A percentile compares a stretch with the other conserved stretches of the same genome.
These are phyloP conservation scores for Dothideomycetes sp. DNA, from an alignment of 2,329 filamentous ascomycete species.

Conservation along the genomic window DNA sequence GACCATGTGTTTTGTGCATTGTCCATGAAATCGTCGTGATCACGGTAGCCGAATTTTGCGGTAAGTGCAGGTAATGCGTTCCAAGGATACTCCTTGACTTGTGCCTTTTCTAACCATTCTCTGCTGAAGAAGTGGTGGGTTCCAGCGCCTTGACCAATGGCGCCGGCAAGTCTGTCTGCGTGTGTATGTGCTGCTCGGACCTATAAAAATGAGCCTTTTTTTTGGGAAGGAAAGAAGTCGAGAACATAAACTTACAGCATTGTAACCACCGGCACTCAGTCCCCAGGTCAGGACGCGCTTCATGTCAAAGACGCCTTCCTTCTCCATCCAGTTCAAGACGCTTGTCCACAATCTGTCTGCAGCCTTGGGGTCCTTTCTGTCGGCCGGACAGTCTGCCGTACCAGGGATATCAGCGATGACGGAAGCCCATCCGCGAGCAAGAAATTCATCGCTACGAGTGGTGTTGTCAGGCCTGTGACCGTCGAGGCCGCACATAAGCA, in stretches of 20 bases:
- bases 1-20: conserved; percentile 51
- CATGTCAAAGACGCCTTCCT: conserved; percentile 47
- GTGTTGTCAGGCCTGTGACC: conserved; percentile 57
- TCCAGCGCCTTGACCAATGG: conserved; percentile 55
- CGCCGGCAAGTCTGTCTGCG: conserved; percentile 42
- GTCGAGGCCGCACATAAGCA: conserved; percentile 54
- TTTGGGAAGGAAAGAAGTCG: neutral
- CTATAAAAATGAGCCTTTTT: neutral
- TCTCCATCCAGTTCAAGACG: conserved; percentile 51
- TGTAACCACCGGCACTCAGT: conserved; percentile 57
- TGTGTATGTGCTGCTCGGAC: conserved; percentile 59
- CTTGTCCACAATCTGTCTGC: conserved; percentile 55
- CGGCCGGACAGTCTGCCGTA: conserved; percentile 58
- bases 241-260: conserved; percentile 40
- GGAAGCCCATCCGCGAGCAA: conserved; percentile 53
- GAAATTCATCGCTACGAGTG: conserved; percentile 50
- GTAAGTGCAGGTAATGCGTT: conserved; percentile 38
- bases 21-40: conserved; percentile 21
- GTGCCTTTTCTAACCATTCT: conserved; percentile 52
- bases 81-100: conserved; percentile 52
- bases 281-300: conserved; percentile 53
- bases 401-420: conserved; percentile 54
- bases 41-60: conserved; percentile 43
- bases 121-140: conserved; percentile 52
- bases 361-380: conserved; percentile 49